Evolutionary conservation across 1,284 basidiomycete genomes (phyloP).

Genomic region (Marasmius sp.): DNA sequence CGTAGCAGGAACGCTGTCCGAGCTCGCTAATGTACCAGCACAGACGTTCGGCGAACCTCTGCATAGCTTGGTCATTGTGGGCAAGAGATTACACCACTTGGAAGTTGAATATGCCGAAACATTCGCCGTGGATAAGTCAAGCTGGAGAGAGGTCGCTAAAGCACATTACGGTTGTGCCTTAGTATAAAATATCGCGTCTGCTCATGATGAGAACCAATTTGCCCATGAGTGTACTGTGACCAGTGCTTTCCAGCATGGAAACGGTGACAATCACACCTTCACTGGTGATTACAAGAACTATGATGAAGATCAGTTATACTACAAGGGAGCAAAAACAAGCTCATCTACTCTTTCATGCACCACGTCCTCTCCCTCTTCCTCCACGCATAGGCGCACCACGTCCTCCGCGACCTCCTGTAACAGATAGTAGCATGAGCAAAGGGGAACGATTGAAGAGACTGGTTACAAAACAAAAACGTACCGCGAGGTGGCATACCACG

Average conservation of each 20-base stretch:
- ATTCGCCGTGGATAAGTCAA: conserved; percentile 63
- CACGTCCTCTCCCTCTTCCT: conserved; percentile 15
- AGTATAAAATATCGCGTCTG: conserved; percentile 24
- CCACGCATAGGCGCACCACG: conserved; percentile 41
- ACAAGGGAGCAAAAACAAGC: neutral
- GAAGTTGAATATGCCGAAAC: conserved; percentile 89
- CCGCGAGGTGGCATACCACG: conserved; percentile 45
- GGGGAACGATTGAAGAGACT: neutral
- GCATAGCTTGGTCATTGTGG: conserved; percentile 92
- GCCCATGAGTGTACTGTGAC: neutral
- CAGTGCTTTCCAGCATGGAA: conserved; percentile 7
- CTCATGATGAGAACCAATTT: neutral
- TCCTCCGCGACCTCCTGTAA: conserved; percentile 28
- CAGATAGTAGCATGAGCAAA: neutral
- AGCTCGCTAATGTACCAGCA: conserved; percentile 63
- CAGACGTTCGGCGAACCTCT: conserved; percentile 85
- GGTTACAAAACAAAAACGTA: conserved; percentile 18
- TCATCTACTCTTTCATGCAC: neutral
- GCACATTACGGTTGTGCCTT: conserved; percentile 58
- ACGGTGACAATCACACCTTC: neutral
- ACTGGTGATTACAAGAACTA: neutral
- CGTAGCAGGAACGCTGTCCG: conserved; percentile 79
- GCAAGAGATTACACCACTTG: conserved; percentile 87
- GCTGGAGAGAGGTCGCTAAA: conserved; percentile 55
- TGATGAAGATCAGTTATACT: neutral